These are phyloP conservation scores for Hemileccinum impolitum DNA, from an alignment of 768 basidiomycete species.

Conservation along the genomic window DNA sequence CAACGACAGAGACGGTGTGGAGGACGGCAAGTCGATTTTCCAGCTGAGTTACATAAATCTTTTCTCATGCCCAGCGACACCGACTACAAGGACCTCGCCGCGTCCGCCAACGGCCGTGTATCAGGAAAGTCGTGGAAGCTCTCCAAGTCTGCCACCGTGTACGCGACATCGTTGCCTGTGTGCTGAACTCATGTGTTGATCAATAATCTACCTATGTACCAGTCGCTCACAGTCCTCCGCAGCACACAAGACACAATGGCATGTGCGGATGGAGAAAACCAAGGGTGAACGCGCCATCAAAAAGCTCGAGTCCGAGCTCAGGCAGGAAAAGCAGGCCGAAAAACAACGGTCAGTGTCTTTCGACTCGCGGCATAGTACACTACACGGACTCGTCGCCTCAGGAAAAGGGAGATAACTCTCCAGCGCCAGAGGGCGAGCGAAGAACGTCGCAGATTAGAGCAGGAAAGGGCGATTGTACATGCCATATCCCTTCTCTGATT, in stretches of 20 bases:
- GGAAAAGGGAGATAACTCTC: slow-evolving; percentile 63
- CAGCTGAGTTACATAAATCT: slow-evolving; percentile 24
- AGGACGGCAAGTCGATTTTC: no score
- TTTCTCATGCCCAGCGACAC: slow-evolving; percentile 19
- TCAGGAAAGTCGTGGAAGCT: slow-evolving; percentile 72
- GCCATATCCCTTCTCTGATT: neutral
- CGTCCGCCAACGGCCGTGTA: slow-evolving; percentile 61
- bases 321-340: slow-evolving; percentile 73
- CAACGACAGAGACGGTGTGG: no score
- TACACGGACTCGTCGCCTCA: slow-evolving; percentile 25
- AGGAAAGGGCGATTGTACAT: slow-evolving; percentile 31
- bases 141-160: slow-evolving; percentile 50
- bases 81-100: slow-evolving; percentile 37
- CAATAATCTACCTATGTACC: no score
- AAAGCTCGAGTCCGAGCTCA: slow-evolving; percentile 68
- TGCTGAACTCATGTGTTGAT: slow-evolving; percentile 3
- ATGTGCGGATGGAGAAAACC: slow-evolving; percentile 65
- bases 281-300: slow-evolving; percentile 67
- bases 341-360: slow-evolving; percentile 45
- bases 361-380: neutral
- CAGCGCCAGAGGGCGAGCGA: slow-evolving; percentile 72
- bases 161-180: slow-evolving; percentile 15
- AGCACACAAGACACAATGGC: slow-evolving; percentile 69
- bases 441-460: slow-evolving; percentile 58
- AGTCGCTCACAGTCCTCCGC: slow-evolving; percentile 68